These are phyloP conservation scores for Chlorella sp. DNA, from an alignment of 139 green algal genomes.

Conservation along the genomic window DNA sequence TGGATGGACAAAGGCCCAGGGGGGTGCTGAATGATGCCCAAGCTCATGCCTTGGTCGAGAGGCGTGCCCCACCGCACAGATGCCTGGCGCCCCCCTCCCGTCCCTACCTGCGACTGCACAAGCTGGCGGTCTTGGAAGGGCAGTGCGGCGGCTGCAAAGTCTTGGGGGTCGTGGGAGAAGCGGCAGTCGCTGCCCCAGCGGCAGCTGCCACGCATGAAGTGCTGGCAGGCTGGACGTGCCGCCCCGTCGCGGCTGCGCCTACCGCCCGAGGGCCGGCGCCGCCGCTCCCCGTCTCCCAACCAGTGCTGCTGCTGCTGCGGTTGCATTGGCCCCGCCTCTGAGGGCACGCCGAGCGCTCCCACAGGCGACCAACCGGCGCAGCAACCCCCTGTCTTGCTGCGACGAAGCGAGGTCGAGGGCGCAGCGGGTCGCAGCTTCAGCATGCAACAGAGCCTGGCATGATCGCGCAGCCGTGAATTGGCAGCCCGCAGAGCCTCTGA, in stretches of 20 bases:
- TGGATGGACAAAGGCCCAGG: not conserved
- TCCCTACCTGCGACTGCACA: not conserved
- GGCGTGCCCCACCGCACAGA: not conserved
- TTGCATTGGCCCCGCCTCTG: not conserved
- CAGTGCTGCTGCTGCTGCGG: not conserved
- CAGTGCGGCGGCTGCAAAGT: not conserved
- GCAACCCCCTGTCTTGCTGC: too few species aligned
- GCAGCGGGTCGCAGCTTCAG: too few species aligned
- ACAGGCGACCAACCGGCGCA: too few species aligned
- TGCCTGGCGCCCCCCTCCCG: too few species aligned
- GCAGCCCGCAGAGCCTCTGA: too few species aligned
- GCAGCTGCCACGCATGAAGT: conserved; percentile 43
- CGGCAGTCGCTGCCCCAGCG: conserved; percentile 37
- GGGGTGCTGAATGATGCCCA: not conserved
- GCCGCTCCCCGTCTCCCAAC: not conserved
- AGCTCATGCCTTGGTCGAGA: too few species aligned
- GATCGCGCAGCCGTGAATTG: too few species aligned
- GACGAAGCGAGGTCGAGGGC: too few species aligned
- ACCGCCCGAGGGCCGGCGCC: not conserved
- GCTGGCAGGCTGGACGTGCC: not conserved
- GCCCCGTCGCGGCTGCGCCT: not conserved
- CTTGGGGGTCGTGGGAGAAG: conserved; percentile 4
- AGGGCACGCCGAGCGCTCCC: too few species aligned
- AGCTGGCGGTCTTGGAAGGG: conserved; percentile 14
- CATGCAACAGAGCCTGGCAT: too few species aligned